A percentile compares a stretch with the other conserved stretches of the same genome.
These are phyloP conservation scores for Jacaranda mimosifolia DNA, from an alignment of 257 asterid genomes.

Conservation along the genomic window DNA sequence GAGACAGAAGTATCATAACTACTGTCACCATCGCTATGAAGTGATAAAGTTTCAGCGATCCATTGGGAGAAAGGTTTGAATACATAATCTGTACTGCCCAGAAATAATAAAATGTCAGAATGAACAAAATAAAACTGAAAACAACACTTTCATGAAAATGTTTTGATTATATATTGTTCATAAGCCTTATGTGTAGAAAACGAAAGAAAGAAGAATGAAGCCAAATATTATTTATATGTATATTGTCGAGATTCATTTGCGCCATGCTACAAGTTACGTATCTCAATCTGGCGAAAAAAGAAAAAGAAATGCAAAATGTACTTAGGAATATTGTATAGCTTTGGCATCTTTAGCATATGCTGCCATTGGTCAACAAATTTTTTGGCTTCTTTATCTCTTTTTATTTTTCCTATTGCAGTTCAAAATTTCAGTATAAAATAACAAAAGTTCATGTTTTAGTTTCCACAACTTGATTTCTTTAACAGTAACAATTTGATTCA, in stretches of 20 bases:
- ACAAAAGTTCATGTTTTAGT: not conserved
- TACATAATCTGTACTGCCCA: slow-evolving; percentile 76
- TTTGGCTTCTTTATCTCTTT: not conserved
- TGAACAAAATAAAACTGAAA: not conserved
- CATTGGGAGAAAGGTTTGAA: slow-evolving; percentile 71
- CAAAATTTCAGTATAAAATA: not conserved
- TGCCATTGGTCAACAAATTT: too few species aligned
- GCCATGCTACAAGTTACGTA: too few species aligned
- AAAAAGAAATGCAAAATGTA: too few species aligned
- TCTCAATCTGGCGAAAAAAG: too few species aligned
- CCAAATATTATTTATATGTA: too few species aligned
- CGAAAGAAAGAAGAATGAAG: too few species aligned
- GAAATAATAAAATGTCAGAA: slow-evolving; percentile 18
- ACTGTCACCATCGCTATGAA: slow-evolving; percentile 90
- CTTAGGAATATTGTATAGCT: too few species aligned
- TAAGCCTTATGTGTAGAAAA: too few species aligned
- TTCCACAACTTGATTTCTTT: too few species aligned
- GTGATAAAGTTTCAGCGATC: slow-evolving; percentile 76
- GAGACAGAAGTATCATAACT: slow-evolving; percentile 87
- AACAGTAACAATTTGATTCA: too few species aligned
- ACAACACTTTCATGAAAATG: not conserved
- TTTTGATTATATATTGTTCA: not conserved
- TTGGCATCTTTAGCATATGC: too few species aligned
- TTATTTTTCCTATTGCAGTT: not conserved
- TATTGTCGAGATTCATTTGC: too few species aligned